Base-by-base conservation (phyloP, 2,329 filamentous ascomycete species). In the Orbilia blumenaviensis region DNA sequence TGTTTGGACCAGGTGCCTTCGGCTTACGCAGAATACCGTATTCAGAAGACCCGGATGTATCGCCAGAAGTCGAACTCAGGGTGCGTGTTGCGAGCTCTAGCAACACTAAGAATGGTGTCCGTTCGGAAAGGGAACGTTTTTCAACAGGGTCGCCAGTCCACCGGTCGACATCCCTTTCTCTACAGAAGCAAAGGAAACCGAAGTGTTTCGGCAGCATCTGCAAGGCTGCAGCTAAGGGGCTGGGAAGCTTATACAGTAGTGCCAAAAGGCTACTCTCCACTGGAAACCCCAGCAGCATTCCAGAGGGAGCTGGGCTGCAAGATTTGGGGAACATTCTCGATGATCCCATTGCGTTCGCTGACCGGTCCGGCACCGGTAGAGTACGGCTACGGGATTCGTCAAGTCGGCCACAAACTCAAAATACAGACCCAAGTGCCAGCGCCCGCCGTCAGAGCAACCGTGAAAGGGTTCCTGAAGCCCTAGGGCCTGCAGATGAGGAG, bases 41-140 rank as follows among this genome's bases (percentile, higher is more conserved):
- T 25, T 21, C 21, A 38, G 16, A n/a, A 12, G 32, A 66, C 27
- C 60, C 16, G 27, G 27, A 4, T 36, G n/a, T 18, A 25, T 34
- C 50, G 1, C 36, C 36, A 4, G 41, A 73, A 54, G 29, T 73
- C 1, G 68, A 66, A n/a, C 44, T 73, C 2, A 27, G 41, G 14
- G 68, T 73, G 1, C 50, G 58, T 14, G 27, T 12, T 6, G 27
- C 52, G 1, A 73, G 60, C 29, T 5, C 29, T 1, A 73, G 68
- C 42, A 73, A 58, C 18, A 73, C 60, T 0, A 73, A 61, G 14
- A 23, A 6, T 10, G 7, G 41, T n/a, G 14, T 29, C 7, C 27
- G 36, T n/a, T 32, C 41, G 23, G 18, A 60, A 23, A 23, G 42
- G 25, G 36, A 44, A n/a, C 18, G 16, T 36, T 18, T 44, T 21